Conservation (phyloP, 345 rosid genomes). For the Iberis pinnata region DNA sequence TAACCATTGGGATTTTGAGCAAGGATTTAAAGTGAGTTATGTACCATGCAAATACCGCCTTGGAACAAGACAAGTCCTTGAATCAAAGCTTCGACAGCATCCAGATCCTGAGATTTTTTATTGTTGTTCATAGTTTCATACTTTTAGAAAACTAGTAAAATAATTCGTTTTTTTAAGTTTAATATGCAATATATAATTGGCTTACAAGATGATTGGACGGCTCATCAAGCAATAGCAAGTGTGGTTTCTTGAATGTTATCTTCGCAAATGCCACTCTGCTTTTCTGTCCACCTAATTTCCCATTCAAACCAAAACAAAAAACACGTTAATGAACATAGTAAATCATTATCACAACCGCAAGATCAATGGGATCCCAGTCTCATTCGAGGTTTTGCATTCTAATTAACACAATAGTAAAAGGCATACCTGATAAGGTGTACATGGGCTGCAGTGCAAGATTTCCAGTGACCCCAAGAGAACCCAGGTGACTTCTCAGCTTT, state of each 20-base stretch:
- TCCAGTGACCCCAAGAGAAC: conserved; percentile 96
- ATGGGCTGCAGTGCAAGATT: conserved; percentile 98
- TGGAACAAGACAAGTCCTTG: conserved; percentile 96
- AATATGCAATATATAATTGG: neutral
- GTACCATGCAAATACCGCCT: conserved; percentile 95
- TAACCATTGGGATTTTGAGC: neutral
- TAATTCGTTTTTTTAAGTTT: too few relatives aligned
- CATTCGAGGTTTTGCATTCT: neutral
- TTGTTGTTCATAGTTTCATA: too few relatives aligned
- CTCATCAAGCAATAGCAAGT: conserved; percentile 91
- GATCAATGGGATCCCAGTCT: neutral
- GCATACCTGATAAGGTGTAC: conserved; percentile 91
- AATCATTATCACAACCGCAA: conserved; percentile 1
- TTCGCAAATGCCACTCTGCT: conserved; percentile 98
- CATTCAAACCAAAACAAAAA: conserved; percentile 18
- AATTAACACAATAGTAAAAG: neutral
- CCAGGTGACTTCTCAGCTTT: conserved; percentile 85
- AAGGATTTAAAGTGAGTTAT: neutral
- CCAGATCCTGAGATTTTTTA: conserved; percentile 60
- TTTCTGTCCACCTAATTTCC: conserved; percentile 82
- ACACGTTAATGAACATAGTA: neutral
- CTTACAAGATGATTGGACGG: conserved; percentile 99
- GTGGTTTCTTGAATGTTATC: conserved; percentile 98
- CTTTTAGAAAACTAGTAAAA: neutral
- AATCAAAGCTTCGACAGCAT: conserved; percentile 97